A percentile compares a stretch with the other conserved stretches of the same genome.
phyloP scores from a whole-genome alignment of 371 early-diverging fungal species.

The Mucor circinelloides region DNA sequence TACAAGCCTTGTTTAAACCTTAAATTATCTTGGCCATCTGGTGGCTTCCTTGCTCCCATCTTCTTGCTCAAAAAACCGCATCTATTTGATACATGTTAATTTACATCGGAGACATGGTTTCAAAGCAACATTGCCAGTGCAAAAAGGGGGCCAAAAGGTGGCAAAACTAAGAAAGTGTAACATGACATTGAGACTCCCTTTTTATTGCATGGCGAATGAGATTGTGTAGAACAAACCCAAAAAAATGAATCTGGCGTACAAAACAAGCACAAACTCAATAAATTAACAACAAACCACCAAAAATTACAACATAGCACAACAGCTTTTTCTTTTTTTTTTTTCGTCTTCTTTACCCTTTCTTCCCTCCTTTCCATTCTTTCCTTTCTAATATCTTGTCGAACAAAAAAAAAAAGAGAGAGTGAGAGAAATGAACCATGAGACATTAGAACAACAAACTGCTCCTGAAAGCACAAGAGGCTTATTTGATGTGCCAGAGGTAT shows the following conservation, averaged over 20 bases:
- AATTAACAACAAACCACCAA: not conserved
- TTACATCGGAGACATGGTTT: not conserved
- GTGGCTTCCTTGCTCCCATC: too few relatives aligned
- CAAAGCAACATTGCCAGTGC: not conserved
- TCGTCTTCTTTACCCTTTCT: conserved; percentile 12
- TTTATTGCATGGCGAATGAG: conserved; percentile 3
- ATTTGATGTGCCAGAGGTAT: conserved; percentile 45
- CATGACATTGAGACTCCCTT: conserved; percentile 6
- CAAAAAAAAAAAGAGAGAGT: conserved; percentile 2
- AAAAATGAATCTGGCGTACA: not conserved
- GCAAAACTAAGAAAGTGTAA: not conserved
- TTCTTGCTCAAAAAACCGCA: not conserved
- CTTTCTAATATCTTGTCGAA: not conserved
- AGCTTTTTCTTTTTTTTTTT: conserved; percentile 1
- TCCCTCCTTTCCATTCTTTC: conserved; percentile 1
- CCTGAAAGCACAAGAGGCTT: conserved; percentile 54
- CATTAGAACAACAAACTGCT: conserved; percentile 47
- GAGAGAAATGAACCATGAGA: conserved; percentile 37
- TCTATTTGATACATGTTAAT: not conserved
- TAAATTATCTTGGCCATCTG: too few relatives aligned
- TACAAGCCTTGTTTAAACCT: too few relatives aligned
- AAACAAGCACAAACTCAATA: not conserved
- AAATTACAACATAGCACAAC: conserved; percentile 1
- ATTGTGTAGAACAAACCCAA: not conserved
- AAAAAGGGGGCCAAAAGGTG: not conserved